Percentiles rank a stretch among this genome's conserved stretches.
These are phyloP conservation scores for Exophiala oligosperma DNA, from an alignment of 2,329 filamentous ascomycete species.

Conservation along the genomic window DNA sequence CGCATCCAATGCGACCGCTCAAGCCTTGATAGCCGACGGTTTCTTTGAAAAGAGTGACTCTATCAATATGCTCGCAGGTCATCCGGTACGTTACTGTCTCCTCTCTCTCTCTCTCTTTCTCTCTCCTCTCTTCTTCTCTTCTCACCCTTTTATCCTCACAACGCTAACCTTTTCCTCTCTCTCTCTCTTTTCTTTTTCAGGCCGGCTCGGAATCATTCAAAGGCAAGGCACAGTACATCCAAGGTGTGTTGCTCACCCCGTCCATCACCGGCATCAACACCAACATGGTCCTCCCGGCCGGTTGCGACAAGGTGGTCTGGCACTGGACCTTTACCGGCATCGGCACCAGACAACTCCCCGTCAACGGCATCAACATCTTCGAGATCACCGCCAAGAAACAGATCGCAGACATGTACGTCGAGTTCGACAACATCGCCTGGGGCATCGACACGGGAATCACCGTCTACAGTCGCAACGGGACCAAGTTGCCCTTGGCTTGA, in stretches of 20 bases:
- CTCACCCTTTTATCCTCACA: too few relatives aligned
- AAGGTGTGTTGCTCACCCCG: slow-evolving; percentile 17
- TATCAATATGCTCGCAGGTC: slow-evolving; percentile 24
- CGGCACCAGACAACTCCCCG: slow-evolving; percentile 15
- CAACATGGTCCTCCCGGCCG: slow-evolving; percentile 10
- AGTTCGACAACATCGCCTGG: slow-evolving; percentile 24
- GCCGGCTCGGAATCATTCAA: slow-evolving; percentile 10
- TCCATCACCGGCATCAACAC: slow-evolving; percentile 16
- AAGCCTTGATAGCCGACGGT: slow-evolving; percentile 18
- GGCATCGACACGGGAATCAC: slow-evolving; percentile 21
- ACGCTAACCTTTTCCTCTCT: too few relatives aligned
- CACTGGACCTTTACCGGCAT: slow-evolving; percentile 22
- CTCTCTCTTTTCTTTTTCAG: neutral
- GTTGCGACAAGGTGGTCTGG: slow-evolving; percentile 18
- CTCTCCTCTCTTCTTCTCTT: neutral
- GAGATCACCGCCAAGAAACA: slow-evolving; percentile 19
- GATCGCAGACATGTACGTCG: slow-evolving; percentile 16
- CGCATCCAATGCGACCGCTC: slow-evolving; percentile 20
- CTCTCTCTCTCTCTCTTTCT: neutral
- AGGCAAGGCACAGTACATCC: slow-evolving; percentile 18
- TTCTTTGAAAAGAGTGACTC: slow-evolving; percentile 26
- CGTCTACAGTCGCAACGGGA: slow-evolving; percentile 9
- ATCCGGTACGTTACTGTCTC: slow-evolving; percentile 13
- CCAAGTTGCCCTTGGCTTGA: slow-evolving; percentile 17
- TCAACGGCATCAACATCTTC: slow-evolving; percentile 18